A percentile compares a stretch with the other conserved stretches of the same genome.
phyloP scores from a whole-genome alignment of 129 eudicot genomes.

The Silybum marianum region DNA sequence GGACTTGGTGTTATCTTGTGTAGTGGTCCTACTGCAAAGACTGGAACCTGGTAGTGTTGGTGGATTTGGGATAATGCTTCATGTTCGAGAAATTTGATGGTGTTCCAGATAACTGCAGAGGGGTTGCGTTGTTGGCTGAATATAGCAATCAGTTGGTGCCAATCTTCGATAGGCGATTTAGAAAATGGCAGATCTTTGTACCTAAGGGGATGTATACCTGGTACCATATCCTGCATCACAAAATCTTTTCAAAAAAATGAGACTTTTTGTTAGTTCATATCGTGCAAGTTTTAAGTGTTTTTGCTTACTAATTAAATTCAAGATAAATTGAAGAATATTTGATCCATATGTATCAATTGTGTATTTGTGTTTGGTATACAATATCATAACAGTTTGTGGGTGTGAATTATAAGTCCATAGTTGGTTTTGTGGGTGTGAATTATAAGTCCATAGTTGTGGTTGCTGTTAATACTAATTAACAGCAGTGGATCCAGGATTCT shows the following conservation, averaged over 20 bases:
- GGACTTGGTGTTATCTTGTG: slow-evolving; percentile 45
- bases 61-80: slow-evolving; percentile 35
- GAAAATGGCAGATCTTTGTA: slow-evolving; percentile 52
- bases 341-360: no score
- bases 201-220: slow-evolving; percentile 42
- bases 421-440: no score
- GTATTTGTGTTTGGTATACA: no score
- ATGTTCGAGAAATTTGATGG: slow-evolving; percentile 41
- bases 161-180: slow-evolving; percentile 14
- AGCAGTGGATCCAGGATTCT: no score
- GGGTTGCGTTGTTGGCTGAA: slow-evolving; percentile 13
- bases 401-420: no score
- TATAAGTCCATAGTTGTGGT: no score
- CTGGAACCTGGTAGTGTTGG: slow-evolving; percentile 33
- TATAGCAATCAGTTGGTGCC: not conserved
- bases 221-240: slow-evolving; percentile 41
- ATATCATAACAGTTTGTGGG: no score
- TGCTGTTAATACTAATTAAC: no score
- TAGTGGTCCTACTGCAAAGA: slow-evolving; percentile 57
- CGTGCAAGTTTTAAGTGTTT: not conserved
- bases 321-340: not conserved
- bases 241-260: slow-evolving; percentile 34
- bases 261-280: not conserved
- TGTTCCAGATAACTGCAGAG: slow-evolving; percentile 60
- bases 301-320: not conserved